Evolutionary conservation across 2,329 filamentous ascomycete genomes (phyloP).

Genomic region (Penicillium sp.): DNA sequence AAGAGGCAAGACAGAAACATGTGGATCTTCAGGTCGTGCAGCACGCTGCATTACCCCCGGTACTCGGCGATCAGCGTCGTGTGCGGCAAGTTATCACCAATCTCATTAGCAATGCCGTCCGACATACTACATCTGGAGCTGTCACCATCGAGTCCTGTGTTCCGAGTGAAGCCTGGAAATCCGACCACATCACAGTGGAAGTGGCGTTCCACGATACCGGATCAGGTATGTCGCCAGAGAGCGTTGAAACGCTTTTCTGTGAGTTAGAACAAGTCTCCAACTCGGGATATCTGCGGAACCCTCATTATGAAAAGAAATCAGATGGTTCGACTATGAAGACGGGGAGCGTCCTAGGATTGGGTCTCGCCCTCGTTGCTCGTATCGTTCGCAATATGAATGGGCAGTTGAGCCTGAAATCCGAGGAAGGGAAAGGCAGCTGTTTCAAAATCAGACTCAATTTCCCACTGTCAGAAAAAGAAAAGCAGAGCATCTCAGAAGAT

Average conservation of each 20-base stretch:
- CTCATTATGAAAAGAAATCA: constrained; percentile 23
- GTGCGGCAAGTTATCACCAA: constrained; percentile 82
- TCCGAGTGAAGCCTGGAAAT: constrained; percentile 42
- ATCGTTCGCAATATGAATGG: constrained; percentile 85
- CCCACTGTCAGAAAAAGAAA: constrained; percentile 51
- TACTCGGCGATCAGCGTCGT: constrained; percentile 73
- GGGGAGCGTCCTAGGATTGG: constrained; percentile 66
- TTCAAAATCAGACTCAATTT: constrained; percentile 80
- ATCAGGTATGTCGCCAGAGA: constrained; percentile 57
- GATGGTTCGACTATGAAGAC: constrained; percentile 30
- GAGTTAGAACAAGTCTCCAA: constrained; percentile 64
- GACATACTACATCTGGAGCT: constrained; percentile 68
- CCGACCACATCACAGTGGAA: constrained; percentile 63
- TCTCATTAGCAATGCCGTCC: constrained; percentile 80
- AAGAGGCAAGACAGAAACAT: constrained; percentile 73
- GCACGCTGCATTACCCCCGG: constrained; percentile 67
- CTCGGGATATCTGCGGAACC: constrained; percentile 48
- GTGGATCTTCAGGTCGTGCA: constrained; percentile 68
- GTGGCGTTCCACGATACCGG: constrained; percentile 75
- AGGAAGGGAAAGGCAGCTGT: constrained; percentile 73
- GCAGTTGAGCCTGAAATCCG: constrained; percentile 77
- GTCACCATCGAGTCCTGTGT: constrained; percentile 70
- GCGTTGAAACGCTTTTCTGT: constrained; percentile 59
- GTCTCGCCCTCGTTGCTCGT: constrained; percentile 76
- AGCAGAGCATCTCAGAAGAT: neutral